Conservation (phyloP, 2,329 filamentous ascomycete genomes). For the Calonectria pteridis region DNA sequence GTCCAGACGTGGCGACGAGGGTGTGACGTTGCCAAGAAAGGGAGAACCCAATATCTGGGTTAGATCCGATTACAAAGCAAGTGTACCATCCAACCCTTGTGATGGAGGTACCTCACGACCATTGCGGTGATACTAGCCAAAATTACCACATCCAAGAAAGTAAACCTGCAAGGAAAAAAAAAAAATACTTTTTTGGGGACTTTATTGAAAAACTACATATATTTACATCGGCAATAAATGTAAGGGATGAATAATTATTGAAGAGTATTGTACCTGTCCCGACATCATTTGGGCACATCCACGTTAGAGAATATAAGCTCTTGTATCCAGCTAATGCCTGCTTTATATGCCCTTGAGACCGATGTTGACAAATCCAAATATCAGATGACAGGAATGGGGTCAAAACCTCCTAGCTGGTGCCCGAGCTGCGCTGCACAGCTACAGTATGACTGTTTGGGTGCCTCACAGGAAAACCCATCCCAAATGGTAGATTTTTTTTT, state of each 20-base stretch:
- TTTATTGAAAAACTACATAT: not conserved
- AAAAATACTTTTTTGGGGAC: no score
- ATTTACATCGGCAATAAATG: not conserved
- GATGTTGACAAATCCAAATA: not conserved
- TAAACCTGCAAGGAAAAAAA: not conserved
- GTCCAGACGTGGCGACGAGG: not conserved
- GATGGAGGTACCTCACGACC: no score
- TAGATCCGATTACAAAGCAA: slow-evolving; percentile 20
- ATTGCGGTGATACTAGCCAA: not conserved
- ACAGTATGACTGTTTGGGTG: not conserved
- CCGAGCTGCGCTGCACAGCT: not conserved
- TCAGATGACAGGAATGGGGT: not conserved
- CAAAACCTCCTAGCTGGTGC: not conserved
- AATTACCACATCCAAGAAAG: not conserved
- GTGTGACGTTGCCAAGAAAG: slow-evolving; percentile 4
- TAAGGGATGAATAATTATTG: not conserved
- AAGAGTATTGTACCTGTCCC: not conserved
- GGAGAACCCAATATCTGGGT: not conserved
- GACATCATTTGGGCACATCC: not conserved
- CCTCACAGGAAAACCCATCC: not conserved
- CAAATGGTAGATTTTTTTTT: not conserved
- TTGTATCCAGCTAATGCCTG: not conserved
- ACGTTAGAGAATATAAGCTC: not conserved
- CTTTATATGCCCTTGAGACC: not conserved
- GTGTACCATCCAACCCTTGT: not conserved